Base-by-base conservation (phyloP, 805 yeast genomes). In the Grigorovia humatica region DNA sequence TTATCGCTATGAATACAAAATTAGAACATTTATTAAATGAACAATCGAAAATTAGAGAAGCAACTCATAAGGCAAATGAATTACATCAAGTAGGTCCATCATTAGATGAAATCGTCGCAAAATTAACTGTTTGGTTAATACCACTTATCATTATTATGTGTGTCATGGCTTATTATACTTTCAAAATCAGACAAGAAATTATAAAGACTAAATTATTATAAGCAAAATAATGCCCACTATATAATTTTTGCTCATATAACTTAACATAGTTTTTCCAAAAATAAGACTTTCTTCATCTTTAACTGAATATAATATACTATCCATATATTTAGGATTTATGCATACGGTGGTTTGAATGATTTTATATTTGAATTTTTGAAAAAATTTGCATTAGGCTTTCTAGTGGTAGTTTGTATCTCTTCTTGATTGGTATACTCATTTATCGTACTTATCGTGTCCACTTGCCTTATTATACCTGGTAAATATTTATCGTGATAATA, bases 351-450 rank as follows among this genome's bases (percentile, higher is more conserved):
- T 54, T 68, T 74, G 41, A 68, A 65, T 9, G 73, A 71, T 50
- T 67, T 64, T 17, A 77, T 71, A 55, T 76, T 77, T 1, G 75
- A 68, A 55, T 74, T 65, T 0, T 75, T 77, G 12, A 74, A 45
- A 48, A 73, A 69, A 57, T 78, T 78, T 9, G 80, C 74, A 60
- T 76, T 78, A 2, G 81, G 78, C 47, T 60, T 64, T 54, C 75
- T 68, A 55, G 69, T 71, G 19, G 74, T 73, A 9, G 73, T 72
- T 20, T 73, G 70, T 7, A 72, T 65, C 56, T 75, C 78, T 20
- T 71, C 74, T 38, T 68, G 68, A 51, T 70, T 57, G n/a, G 75
- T 60, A 18, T 61, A 65, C 40, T 70, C 74, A 51, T 75, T 75
- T 47, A 69, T 66, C 5, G 54, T 62, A 0, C 61, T 62, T 15